Base-by-base conservation (phyloP, 192 early-diverging fungal genomes). In the Coemansia sp. region DNA sequence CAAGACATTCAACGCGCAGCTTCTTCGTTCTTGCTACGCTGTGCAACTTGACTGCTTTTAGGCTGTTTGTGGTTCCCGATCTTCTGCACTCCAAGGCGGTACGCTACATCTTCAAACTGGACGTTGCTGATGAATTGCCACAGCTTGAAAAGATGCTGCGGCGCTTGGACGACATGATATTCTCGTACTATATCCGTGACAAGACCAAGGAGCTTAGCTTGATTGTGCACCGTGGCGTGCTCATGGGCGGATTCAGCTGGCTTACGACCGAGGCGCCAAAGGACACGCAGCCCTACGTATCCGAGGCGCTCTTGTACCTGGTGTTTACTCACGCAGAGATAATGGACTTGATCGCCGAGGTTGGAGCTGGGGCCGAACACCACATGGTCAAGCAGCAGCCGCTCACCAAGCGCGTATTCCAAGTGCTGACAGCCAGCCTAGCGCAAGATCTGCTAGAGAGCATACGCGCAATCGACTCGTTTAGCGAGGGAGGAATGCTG, bases 271-370 rank as follows among this genome's bases (percentile, higher is more conserved):
- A 50, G 83, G 85, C 57, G 90, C 95, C 53, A 84, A 87, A 75
- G 89, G 94, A 95, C 67, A 92, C 96, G 8, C 91, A 95, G 61
- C 86, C 94, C 6, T 95, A 95, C 80, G 90, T 93, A 36, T 91
- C 90, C 35, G 92, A 95, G 65, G 90, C 94, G 36, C 72, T 99
- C 63, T 85, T 96, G 62, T 86, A 85, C 44, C 70, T 99, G 53
- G 97, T 99, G 11, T 85, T 94, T 69, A 89, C 93, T 3, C 97
- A 99, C 69, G 89, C 97, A 0, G 88, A 94, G 79, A 89, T 99
- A 54, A 94, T 86, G 51, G 93, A 91, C 70, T 86, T 95, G 21
- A 91, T 92, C 33, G 70, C 76, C 46, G 80, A 83, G 63, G 74
- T 81, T 10, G 75, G 80, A 4, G 76, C 72, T 5, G 80, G 75